Evolutionary conservation across 2,329 filamentous ascomycete species (phyloP), one percentile per base, ranked within the genome.

Genomic region (Scortechinia acanthostroma): DNA sequence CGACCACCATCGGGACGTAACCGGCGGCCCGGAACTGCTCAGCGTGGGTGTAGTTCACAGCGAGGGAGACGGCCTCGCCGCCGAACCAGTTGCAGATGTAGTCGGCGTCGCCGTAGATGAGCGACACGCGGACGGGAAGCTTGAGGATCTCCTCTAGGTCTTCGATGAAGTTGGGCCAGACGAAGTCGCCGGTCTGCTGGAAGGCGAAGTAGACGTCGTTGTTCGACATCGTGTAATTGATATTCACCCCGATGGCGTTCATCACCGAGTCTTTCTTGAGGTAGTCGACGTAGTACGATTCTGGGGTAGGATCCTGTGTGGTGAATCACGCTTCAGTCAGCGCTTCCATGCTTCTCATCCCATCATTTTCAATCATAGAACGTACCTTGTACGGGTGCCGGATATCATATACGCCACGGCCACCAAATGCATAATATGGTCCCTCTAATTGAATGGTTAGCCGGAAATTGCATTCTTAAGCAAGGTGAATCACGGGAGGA

Each of bases 221-320:
- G 55, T 70, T 79, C 17, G 61, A 62, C 43, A 70, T 58, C 1
- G 77, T 77, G 51, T 69, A 73, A 51, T 74, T 70, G 23, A 76
- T 56, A 33, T 71, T 70, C 2, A 77, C 71, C 4, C 77, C 77
- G 2, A 82, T 60, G 2, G 75, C 73, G 37, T 77, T 63, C 50
- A 76, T 71, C 1, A 78, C 66, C 3, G 58, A 51, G 10, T 70
- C 68, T 40, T 74, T 71, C 55, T 86, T 85, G 45, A 91, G 70
- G 58, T 84, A 88, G 30, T 80, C 71, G 17, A 69, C 52, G 57
- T 83, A 85, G 44, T 75, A 77, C 25, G 61, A 63, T 1, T 79
- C 70, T 2, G 86, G 84, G 49, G 83, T 83, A 0, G 84, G 77
- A 55, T 86, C 73, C 4, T n/a, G n/a, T n/a, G n/a, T n/a, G n/a